phyloP scores from a whole-genome alignment of 1,284 basidiomycete species.

The Heterobasidion occidentale region DNA sequence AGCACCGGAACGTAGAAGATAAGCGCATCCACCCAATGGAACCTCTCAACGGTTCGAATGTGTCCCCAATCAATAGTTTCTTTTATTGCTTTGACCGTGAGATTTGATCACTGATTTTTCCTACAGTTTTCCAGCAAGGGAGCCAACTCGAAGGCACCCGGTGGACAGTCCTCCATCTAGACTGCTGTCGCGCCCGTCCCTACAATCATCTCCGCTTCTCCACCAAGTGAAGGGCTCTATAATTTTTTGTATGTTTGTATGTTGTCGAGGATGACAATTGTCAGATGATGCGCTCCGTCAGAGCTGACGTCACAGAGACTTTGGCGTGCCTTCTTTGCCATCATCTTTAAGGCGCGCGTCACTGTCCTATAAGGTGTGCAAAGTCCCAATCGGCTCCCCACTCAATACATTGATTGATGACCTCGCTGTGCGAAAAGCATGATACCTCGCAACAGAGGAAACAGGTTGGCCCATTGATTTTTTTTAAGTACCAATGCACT shows the following conservation, averaged over 20 bases:
- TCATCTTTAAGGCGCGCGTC: not conserved
- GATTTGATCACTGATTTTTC: not conserved
- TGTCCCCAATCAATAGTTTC: slow-evolving; percentile 5
- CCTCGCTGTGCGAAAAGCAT: not conserved
- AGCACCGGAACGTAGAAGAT: slow-evolving; percentile 8
- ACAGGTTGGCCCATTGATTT: not conserved
- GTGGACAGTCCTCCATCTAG: slow-evolving; percentile 4
- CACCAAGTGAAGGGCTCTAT: slow-evolving; percentile 5
- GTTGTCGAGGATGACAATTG: slow-evolving; percentile 7
- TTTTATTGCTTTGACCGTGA: slow-evolving; percentile 4
- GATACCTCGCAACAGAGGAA: not conserved
- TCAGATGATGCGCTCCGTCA: not conserved
- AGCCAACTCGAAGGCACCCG: slow-evolving; percentile 1
- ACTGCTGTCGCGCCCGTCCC: slow-evolving; percentile 9
- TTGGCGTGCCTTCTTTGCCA: not conserved
- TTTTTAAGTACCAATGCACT: not conserved
- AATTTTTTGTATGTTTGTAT: slow-evolving; percentile 2
- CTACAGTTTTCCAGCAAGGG: not conserved
- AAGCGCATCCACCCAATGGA: slow-evolving; percentile 5
- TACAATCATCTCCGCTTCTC: slow-evolving; percentile 8
- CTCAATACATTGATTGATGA: not conserved
- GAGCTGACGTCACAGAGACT: not conserved
- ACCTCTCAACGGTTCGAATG: not conserved
- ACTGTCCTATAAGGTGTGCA: not conserved
- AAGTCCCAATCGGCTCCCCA: not conserved